phyloP scores from a whole-genome alignment of 805 yeast species.

The Lipomyces orientalis region DNA sequence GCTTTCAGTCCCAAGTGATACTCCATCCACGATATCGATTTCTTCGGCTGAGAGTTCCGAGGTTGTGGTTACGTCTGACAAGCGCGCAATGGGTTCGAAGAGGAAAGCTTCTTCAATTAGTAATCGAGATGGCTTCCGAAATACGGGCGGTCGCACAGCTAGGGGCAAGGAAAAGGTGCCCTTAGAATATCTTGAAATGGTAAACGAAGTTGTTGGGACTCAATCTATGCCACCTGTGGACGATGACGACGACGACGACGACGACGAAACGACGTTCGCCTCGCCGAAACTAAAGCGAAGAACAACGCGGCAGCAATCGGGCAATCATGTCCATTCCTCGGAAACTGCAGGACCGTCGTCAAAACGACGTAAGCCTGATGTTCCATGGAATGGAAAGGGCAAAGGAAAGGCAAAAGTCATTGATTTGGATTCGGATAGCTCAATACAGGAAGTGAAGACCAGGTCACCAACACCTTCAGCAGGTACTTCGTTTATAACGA shows the following conservation, averaged over 20 bases:
- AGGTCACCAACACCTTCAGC: not conserved
- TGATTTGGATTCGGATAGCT: constrained; percentile 18
- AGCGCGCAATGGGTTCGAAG: not conserved
- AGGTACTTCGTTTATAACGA: not conserved
- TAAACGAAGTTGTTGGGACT: constrained; percentile 23
- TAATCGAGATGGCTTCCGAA: not conserved
- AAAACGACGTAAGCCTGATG: not conserved
- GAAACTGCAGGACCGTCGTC: not conserved
- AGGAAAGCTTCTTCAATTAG: constrained; percentile 4
- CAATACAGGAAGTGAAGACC: constrained; percentile 6
- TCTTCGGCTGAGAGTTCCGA: constrained; percentile 17
- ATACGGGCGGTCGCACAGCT: not conserved
- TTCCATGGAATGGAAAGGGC: constrained; percentile 11
- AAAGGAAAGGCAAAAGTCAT: constrained; percentile 22
- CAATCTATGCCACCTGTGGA: not conserved
- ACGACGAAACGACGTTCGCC: constrained; percentile 3
- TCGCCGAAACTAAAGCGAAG: not conserved
- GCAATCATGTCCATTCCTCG: not conserved
- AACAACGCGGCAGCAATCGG: constrained; percentile 1
- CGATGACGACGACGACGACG: constrained; percentile 8
- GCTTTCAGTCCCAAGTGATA: constrained; percentile 21
- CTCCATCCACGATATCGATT: constrained; percentile 25
- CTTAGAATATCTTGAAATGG: constrained; percentile 29
- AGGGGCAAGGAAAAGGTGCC: constrained; percentile 20
- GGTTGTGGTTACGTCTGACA: not conserved